Conservation (phyloP, 192 early-diverging fungal genomes). For the Entophlyctis luteolus region DNA sequence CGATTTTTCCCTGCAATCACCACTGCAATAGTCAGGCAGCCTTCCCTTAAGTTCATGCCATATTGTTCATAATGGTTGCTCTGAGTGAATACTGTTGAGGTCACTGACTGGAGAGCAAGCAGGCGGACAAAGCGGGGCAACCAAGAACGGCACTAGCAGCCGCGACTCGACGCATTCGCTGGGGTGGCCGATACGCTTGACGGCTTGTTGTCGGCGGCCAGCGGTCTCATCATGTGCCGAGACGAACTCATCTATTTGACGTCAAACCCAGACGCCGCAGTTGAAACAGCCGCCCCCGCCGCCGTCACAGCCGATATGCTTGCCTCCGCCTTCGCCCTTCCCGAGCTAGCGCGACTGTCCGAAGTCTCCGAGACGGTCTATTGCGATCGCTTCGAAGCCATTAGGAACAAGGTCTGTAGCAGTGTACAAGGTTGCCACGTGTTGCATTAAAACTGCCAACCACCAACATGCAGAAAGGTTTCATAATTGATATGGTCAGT, state of each 20-base stretch:
- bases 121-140: background rate
- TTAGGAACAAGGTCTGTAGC: slow-evolving; percentile 26
- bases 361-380: slow-evolving; percentile 25
- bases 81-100: no score
- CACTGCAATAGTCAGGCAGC: no score
- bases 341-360: slow-evolving; percentile 22
- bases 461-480: slow-evolving; percentile 33
- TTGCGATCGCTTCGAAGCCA: slow-evolving; percentile 9
- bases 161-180: background rate
- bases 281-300: no score
- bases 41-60: no score
- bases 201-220: background rate
- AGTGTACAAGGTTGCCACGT: background rate
- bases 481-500: slow-evolving; percentile 63
- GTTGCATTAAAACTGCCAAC: background rate
- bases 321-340: background rate
- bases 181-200: background rate
- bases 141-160: background rate
- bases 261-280: no score
- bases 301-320: background rate
- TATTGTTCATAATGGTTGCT: no score
- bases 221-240: background rate
- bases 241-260: background rate
- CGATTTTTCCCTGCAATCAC: no score
- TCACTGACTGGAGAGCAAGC: no score